Base-by-base conservation (phyloP, 441 rosid species). In the Erodium chrysanthum region DNA sequence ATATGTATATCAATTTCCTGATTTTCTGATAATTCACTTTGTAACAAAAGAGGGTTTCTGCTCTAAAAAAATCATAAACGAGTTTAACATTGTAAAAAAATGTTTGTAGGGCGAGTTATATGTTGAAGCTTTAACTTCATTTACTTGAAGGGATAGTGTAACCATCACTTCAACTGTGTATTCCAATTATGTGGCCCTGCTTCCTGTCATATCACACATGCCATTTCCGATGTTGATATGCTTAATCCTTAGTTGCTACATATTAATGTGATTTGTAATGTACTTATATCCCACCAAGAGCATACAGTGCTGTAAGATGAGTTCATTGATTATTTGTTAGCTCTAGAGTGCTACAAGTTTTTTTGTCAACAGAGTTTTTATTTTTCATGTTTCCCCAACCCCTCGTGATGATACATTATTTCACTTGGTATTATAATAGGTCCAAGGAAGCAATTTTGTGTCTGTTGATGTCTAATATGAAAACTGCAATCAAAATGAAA, bases 381-480 rank as follows among this genome's bases (percentile, higher is more conserved):
- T 18, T 12, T 58, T 58, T 58, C 63, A 21, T 58, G 63, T 58
- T 58, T 58, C 63, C 59, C 63, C 31, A 58, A 58, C 22, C 27
- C 63, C 29, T 22, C 63, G 22, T 11, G 29, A 18, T 58, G 5
- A 58, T 58, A 58, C 31, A 8, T 58, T 12, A 11, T 58, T 58
- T 22, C 31, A 52, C 59, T 17, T 52, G 7, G 18, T 52, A 52
- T 1, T 18, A 52, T 52, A 17, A 20, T 15, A 5, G 11, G 20
- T 52, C 59, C 22, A 52, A 52, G 59, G 59, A 52, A 52, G 7
- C 59, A 52, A 17, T 17, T 17, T 52, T 50, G 21, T 50, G 46
- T 18, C 5, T 15, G 21, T 18, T 50, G 58, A 50, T 50, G 21
- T 15, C 9, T 9, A 52, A 17, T 52, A 40, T 52, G 20, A 52